phyloP scores from a whole-genome alignment of 2,329 filamentous ascomycete genomes.

The Cytospora chrysosperma region DNA sequence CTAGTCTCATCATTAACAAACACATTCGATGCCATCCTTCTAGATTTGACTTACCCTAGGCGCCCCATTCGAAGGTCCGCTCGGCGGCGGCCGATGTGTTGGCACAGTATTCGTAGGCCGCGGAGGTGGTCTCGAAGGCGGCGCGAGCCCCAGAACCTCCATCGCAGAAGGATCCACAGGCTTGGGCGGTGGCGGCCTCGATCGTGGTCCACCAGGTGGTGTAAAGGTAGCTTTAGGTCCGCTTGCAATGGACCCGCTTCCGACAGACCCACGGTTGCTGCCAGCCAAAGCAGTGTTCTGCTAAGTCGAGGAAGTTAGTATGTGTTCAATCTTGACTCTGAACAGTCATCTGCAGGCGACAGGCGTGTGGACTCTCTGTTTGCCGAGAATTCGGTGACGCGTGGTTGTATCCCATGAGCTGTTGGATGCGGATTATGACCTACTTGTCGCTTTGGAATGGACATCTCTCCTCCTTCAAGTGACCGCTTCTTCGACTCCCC shows the following conservation, averaged over 20 bases:
- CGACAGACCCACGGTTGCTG: neutral
- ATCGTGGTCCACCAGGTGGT: constrained; percentile 7
- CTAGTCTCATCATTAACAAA: neutral
- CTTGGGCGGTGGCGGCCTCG: constrained; percentile 27
- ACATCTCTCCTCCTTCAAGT: constrained; percentile 39
- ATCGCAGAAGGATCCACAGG: constrained; percentile 51
- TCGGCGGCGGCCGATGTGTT: constrained; percentile 12
- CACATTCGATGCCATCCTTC: neutral
- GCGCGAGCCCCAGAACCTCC: constrained; percentile 49
- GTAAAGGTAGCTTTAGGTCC: constrained; percentile 24
- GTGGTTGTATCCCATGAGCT: neutral
- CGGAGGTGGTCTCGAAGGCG: constrained; percentile 44
- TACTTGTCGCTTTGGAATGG: constrained; percentile 41
- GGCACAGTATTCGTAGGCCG: constrained; percentile 16
- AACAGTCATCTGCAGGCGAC: neutral
- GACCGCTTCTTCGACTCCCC: constrained; percentile 42
- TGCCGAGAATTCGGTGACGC: neutral
- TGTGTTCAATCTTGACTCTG: neutral
- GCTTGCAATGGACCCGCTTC: neutral
- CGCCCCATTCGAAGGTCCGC: constrained; percentile 2
- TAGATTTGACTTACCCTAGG: constrained; percentile 4
- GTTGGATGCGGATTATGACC: constrained; percentile 28
- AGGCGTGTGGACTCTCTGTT: neutral
- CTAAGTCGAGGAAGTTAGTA: constrained; percentile 4
- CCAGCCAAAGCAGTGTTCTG: neutral